These are phyloP conservation scores for Cutaneotrichosporon sp. DNA, from an alignment of 1,284 basidiomycete species.

Conservation along the genomic window DNA sequence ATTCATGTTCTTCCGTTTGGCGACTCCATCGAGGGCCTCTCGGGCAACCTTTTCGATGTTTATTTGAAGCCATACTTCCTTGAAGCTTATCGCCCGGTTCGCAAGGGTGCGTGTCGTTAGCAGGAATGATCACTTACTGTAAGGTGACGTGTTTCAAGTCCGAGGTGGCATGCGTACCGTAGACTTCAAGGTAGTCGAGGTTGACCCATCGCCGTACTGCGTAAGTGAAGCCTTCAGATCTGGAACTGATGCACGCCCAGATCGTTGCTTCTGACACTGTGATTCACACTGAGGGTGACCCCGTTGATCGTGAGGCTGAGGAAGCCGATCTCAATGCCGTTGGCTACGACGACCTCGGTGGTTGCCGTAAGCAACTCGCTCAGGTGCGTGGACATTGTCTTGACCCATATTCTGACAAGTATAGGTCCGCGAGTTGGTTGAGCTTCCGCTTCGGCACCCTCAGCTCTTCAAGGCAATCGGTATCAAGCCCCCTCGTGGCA, in stretches of 20 bases:
- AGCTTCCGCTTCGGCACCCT: constrained; percentile 93
- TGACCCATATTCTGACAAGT: neutral
- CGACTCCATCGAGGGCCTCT: constrained; percentile 93
- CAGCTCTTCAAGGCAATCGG: constrained; percentile 99
- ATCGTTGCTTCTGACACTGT: constrained; percentile 44
- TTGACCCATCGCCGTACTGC: constrained; percentile 43
- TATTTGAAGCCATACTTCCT: constrained; percentile 99
- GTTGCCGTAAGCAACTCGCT: constrained; percentile 98
- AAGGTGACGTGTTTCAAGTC: constrained; percentile 96
- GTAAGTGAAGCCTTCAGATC: constrained; percentile 17
- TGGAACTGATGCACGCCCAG: constrained; percentile 14
- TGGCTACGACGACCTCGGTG: constrained; percentile 98
- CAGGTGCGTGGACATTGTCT: constrained; percentile 88
- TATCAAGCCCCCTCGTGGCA: constrained; percentile 98
- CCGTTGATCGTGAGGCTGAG: constrained; percentile 97
- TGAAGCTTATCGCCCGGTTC: constrained; percentile 57
- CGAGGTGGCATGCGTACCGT: constrained; percentile 96
- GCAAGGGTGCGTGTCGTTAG: constrained; percentile 32
- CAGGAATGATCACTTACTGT: constrained; percentile 52
- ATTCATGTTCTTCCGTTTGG: constrained; percentile 97
- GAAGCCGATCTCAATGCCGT: constrained; percentile 95
- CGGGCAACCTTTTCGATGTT: constrained; percentile 97
- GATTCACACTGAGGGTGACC: constrained; percentile 75
- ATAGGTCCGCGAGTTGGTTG: constrained; percentile 92
- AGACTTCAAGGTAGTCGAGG: constrained; percentile 76